Evolutionary conservation across 345 rosid species (phyloP), one percentile per base, ranked within the genome.

Genomic region (Zanthoxylum bungeanum): DNA sequence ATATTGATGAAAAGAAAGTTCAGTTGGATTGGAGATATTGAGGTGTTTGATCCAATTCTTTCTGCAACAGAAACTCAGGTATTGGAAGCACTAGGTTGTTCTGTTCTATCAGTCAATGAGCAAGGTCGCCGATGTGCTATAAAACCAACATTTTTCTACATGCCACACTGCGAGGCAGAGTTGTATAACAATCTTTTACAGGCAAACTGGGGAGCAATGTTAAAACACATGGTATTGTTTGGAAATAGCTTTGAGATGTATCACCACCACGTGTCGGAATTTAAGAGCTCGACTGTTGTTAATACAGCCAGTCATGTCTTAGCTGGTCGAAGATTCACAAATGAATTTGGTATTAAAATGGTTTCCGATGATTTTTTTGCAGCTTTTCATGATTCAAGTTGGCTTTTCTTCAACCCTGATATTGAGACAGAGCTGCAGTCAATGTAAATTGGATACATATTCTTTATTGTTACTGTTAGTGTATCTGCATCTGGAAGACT

Each of bases 121-220:
- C 89, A 88, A 53, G 98, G 88, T 50, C 86, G 90, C 12, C 83
- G 94, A 24, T 75, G 78, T 62, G 97, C 84, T 60, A 47, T 39
- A 56, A 89, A 80, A 73, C 94, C 98, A 61, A 87, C 86, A 0
- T 83, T 92, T 49, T 92, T 95, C 80, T 92, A 80, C 77, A 92
- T 92, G 99, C 96, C 96, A 16, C 98, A 92, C 66, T 95, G 98
- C 37, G 98, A 92, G 53, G 97, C 90, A 16, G 89, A 66, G 81
- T 67, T 95, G 25, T 95, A 89, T 46, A 72, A 77, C 83, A 89
- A 92, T 77, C 91, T 95, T 11, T 64, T 91, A 71, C 84, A 85
- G 58, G 86, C 87, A 9, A 92, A 92, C 52, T 88, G 96, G 97
- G 77, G 75, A n/a, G 49, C 51, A 1, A 86, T 82, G 64, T 75